phyloP scores from a whole-genome alignment of 169 alveolate genomes.

The Plasmodium fragile region DNA sequence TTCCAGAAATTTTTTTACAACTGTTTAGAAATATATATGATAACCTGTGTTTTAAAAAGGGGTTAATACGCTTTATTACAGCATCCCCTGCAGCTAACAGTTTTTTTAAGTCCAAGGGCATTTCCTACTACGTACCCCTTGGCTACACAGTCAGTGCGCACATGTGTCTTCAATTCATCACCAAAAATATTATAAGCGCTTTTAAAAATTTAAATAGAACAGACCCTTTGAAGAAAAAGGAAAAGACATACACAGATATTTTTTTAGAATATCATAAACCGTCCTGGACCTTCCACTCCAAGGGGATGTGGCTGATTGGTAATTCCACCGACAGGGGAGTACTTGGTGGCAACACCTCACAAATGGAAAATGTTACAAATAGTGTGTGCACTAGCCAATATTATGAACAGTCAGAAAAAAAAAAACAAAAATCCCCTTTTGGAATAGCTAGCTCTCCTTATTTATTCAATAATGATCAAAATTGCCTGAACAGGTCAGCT shows the following conservation, averaged over 20 bases:
- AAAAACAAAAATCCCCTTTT: neutral
- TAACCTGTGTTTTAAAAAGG: constrained; percentile 48
- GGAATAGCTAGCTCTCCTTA: neutral
- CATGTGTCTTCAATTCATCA: constrained; percentile 51
- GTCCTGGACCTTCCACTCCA: constrained; percentile 69
- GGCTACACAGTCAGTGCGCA: constrained; percentile 51
- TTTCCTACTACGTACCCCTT: constrained; percentile 66
- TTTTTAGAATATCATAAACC: constrained; percentile 71
- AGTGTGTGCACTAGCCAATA: neutral
- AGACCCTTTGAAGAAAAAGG: constrained; percentile 9
- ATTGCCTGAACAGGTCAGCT: constrained; percentile 82
- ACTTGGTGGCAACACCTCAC: neutral
- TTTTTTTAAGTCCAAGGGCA: constrained; percentile 76
- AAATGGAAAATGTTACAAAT: neutral
- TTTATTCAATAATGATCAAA: constrained; percentile 61
- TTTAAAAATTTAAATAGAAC: constrained; percentile 26
- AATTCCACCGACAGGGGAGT: neutral
- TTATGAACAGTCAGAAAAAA: constrained; percentile 48
- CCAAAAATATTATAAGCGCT: constrained; percentile 34
- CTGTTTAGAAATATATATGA: constrained; percentile 72
- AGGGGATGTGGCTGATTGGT: constrained; percentile 71
- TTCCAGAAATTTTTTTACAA: constrained; percentile 78
- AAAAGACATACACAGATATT: constrained; percentile 1
- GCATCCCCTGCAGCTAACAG: constrained; percentile 86
- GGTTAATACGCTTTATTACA: constrained; percentile 79